A percentile compares a stretch with the other conserved stretches of the same genome.
These are phyloP conservation scores for Fusarium sp. DNA, from an alignment of 2,329 filamentous ascomycete species.

Conservation along the genomic window DNA sequence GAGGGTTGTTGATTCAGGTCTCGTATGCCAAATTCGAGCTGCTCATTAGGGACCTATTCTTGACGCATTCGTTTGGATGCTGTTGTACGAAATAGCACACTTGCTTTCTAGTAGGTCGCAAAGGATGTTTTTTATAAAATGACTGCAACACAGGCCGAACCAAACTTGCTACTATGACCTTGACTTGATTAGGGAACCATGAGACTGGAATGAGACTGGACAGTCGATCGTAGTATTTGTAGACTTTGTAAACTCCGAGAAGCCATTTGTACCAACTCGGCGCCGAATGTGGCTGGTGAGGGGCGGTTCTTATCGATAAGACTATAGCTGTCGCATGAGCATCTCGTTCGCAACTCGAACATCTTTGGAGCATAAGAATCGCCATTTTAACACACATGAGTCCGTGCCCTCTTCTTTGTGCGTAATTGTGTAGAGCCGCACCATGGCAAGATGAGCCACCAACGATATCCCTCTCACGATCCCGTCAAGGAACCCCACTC, in stretches of 20 bases:
- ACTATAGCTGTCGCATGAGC: slow-evolving; percentile 17
- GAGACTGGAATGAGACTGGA: slow-evolving; percentile 9
- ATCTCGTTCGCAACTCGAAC: slow-evolving; percentile 18
- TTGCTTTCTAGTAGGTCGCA: slow-evolving; percentile 41
- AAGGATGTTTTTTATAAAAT: slow-evolving; percentile 34
- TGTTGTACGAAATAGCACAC: slow-evolving; percentile 33
- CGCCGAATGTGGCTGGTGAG: slow-evolving; percentile 8
- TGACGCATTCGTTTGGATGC: slow-evolving; percentile 30
- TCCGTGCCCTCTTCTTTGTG: not conserved
- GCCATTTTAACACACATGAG: slow-evolving; percentile 2
- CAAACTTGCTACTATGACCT: slow-evolving; percentile 24
- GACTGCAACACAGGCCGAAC: slow-evolving; percentile 39
- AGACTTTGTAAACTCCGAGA: slow-evolving; percentile 14
- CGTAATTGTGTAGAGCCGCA: slow-evolving; percentile 1
- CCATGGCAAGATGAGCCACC: slow-evolving; percentile 67
- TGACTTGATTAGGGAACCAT: slow-evolving; percentile 20
- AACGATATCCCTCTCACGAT: slow-evolving; percentile 71
- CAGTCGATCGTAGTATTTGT: slow-evolving; percentile 19
- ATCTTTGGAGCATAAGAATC: slow-evolving; percentile 10
- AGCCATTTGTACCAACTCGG: slow-evolving; percentile 1
- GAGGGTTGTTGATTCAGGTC: slow-evolving; percentile 42
- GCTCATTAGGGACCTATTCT: slow-evolving; percentile 32
- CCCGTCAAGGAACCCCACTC: slow-evolving; percentile 82
- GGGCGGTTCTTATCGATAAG: slow-evolving; percentile 41
- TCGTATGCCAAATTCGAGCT: slow-evolving; percentile 35